These are phyloP conservation scores for Tuber melanosporum DNA, from an alignment of 495 filamentous ascomycete genomes.

Conservation along the genomic window DNA sequence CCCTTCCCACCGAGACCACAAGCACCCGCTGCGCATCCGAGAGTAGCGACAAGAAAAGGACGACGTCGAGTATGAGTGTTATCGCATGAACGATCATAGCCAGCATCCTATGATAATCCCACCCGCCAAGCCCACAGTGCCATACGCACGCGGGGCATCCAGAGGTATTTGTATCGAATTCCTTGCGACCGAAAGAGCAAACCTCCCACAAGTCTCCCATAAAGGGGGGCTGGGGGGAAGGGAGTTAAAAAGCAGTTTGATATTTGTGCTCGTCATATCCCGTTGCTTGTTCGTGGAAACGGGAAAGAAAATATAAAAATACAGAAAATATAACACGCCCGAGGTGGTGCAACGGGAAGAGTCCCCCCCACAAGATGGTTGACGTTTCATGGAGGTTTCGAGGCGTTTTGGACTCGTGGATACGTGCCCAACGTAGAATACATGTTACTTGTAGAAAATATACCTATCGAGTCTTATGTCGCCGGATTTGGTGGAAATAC, in stretches of 20 bases:
- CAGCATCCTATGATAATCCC: constrained; percentile 22
- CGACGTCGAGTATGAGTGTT: constrained; percentile 13
- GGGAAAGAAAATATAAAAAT: neutral
- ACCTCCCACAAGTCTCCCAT: neutral
- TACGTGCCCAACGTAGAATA: neutral
- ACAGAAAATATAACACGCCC: neutral
- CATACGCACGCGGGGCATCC: constrained; percentile 14
- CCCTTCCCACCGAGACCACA: constrained; percentile 28
- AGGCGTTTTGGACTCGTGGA: neutral
- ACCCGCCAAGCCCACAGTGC: constrained; percentile 14
- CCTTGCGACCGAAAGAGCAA: neutral
- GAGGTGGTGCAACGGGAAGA: neutral
- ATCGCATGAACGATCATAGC: constrained; percentile 31
- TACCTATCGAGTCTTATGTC: neutral
- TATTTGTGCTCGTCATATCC: neutral
- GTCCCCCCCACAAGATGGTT: neutral
- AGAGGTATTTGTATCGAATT: constrained; percentile 31
- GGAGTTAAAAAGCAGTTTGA: neutral
- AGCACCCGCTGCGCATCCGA: constrained; percentile 13
- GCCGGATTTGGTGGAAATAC: neutral
- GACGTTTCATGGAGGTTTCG: neutral
- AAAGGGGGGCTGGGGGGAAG: neutral
- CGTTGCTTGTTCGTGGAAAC: neutral
- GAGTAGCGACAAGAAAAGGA: constrained; percentile 15
- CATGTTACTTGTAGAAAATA: neutral